A percentile compares a stretch with the other conserved stretches of the same genome.
Conservation (phyloP, 176 grass and related monocot species). For the Oryza meyeriana region DNA sequence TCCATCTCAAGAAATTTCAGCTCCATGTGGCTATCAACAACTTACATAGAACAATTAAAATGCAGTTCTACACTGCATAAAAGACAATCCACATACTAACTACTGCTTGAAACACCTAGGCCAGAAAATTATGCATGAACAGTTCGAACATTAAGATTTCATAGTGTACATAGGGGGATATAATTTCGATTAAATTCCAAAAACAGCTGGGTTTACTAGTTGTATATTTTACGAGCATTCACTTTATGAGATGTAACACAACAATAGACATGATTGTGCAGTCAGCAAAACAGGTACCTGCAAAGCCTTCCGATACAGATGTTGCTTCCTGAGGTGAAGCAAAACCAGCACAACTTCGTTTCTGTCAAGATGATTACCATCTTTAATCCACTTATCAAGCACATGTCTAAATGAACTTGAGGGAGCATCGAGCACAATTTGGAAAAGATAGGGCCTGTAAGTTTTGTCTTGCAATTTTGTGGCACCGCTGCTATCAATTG, state of each 20-base stretch:
- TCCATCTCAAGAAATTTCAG: slow-evolving; percentile 4
- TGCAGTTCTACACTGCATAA: not conserved
- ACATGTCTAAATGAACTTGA: not conserved
- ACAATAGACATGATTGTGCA: not conserved
- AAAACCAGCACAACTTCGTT: not conserved
- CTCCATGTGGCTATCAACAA: not conserved
- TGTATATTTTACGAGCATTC: not conserved
- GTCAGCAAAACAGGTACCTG: slow-evolving; percentile 34
- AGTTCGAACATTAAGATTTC: not conserved
- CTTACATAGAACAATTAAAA: not conserved
- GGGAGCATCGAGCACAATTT: slow-evolving; percentile 30
- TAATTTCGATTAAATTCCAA: slow-evolving; percentile 13
- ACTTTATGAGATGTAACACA: not conserved
- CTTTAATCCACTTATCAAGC: slow-evolving; percentile 37
- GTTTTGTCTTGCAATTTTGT: not conserved
- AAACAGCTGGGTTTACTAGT: not conserved
- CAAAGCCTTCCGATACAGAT: slow-evolving; percentile 34
- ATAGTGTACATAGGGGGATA: not conserved
- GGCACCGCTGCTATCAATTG: not conserved
- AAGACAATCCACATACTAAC: not conserved
- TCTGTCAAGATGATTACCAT: slow-evolving; percentile 36
- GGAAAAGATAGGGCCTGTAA: slow-evolving; percentile 21
- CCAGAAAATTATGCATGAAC: not conserved
- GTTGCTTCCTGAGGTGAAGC: slow-evolving; percentile 38
- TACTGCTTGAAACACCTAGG: not conserved